These are phyloP conservation scores for Thyridium curvatum DNA, from an alignment of 2,329 filamentous ascomycete genomes.

Conservation along the genomic window DNA sequence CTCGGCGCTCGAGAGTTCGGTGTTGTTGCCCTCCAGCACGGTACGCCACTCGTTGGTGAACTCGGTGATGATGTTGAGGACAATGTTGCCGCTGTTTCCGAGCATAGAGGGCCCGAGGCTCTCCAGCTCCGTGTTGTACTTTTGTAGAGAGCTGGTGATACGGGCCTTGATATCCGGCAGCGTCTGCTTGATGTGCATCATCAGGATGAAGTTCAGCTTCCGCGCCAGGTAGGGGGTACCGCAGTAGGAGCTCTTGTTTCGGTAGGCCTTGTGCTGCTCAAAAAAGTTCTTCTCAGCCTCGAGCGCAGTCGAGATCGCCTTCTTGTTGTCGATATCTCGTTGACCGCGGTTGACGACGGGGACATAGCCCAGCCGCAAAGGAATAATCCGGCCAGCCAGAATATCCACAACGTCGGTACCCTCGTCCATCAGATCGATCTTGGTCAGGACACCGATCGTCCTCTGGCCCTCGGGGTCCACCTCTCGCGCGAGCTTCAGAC, in stretches of 20 bases:
- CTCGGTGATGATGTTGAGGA: conserved; percentile 97
- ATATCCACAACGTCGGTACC: conserved; percentile 97
- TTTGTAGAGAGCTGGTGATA: conserved; percentile 88
- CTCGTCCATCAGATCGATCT: conserved; percentile 97
- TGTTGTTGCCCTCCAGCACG: conserved; percentile 92
- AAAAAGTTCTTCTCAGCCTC: conserved; percentile 97
- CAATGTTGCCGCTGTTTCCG: conserved; percentile 92
- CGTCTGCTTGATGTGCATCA: conserved; percentile 99
- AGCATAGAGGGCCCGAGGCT: conserved; percentile 89
- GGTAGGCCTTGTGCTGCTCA: conserved; percentile 96
- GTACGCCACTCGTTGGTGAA: conserved; percentile 98
- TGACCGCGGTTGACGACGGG: conserved; percentile 97
- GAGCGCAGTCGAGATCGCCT: conserved; percentile 82
- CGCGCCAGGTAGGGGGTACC: conserved; percentile 94
- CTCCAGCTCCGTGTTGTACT: conserved; percentile 77
- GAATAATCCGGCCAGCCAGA: conserved; percentile 93
- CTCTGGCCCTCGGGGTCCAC: conserved; percentile 90
- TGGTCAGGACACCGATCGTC: conserved; percentile 95
- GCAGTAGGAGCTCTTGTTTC: conserved; percentile 98
- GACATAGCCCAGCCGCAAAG: conserved; percentile 84
- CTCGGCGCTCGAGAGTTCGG: conserved; percentile 89
- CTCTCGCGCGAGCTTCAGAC: conserved; percentile 91
- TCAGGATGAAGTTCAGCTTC: conserved; percentile 96
- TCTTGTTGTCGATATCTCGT: conserved; percentile 97
- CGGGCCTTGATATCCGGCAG: conserved; percentile 97